Conservation (phyloP, 2,329 filamentous ascomycete species). For the Westerdykella sp. region DNA sequence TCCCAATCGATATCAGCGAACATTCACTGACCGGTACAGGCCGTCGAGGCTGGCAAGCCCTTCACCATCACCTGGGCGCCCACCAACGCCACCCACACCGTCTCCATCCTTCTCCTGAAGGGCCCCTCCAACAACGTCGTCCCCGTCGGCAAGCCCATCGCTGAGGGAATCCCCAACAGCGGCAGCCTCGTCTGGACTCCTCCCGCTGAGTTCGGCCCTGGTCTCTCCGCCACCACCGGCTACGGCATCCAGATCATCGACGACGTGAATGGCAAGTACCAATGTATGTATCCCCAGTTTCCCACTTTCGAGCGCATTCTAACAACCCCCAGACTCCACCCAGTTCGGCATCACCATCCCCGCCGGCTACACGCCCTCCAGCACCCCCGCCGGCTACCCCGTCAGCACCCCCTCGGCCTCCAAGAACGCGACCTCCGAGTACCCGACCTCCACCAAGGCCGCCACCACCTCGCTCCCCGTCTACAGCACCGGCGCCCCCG, state of each 20-base stretch:
- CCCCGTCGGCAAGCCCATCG: slow-evolving; percentile 46
- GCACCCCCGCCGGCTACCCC: slow-evolving; percentile 9
- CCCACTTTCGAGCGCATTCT: neutral
- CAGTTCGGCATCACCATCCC: slow-evolving; percentile 47
- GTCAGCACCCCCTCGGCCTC: slow-evolving; percentile 7
- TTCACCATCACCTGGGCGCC: slow-evolving; percentile 56
- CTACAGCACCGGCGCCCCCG: slow-evolving; percentile 19
- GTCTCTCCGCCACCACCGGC: slow-evolving; percentile 39
- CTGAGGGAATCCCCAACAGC: slow-evolving; percentile 49
- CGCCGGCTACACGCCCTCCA: slow-evolving; percentile 15
- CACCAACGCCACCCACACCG: slow-evolving; percentile 39
- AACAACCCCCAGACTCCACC: slow-evolving; percentile 31
- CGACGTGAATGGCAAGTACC: slow-evolving; percentile 54
- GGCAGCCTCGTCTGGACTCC: slow-evolving; percentile 54
- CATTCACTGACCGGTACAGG: slow-evolving; percentile 15
- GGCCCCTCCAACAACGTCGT: slow-evolving; percentile 52
- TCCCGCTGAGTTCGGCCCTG: slow-evolving; percentile 40
- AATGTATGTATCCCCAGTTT: slow-evolving; percentile 36
- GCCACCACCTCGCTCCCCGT: slow-evolving; percentile 8
- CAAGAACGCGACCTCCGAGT: slow-evolving; percentile 7
- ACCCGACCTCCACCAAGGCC: slow-evolving; percentile 13
- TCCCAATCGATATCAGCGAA: neutral
- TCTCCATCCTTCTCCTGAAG: slow-evolving; percentile 56
- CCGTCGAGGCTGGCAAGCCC: slow-evolving; percentile 50
- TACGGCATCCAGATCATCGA: slow-evolving; percentile 59